phyloP scores from a whole-genome alignment of 2,329 filamentous ascomycete genomes.

The Exserohilum rostratum region DNA sequence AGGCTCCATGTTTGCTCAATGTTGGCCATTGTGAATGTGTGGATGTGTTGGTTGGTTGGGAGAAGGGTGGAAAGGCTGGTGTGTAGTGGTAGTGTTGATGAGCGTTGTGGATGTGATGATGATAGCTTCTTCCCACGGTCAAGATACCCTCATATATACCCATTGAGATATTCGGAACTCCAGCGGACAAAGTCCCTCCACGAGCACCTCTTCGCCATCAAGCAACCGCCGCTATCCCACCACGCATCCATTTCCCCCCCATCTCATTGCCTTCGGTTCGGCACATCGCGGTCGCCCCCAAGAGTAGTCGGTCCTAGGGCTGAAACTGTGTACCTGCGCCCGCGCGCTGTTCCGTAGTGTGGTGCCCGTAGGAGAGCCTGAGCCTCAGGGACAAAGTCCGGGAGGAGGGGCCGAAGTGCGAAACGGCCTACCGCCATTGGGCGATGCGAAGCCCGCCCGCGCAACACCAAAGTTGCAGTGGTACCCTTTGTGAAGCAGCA shows the following conservation, averaged over 20 bases:
- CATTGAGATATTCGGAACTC: constrained; percentile 35
- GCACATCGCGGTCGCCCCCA: constrained; percentile 31
- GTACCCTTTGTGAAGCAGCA: constrained; percentile 21
- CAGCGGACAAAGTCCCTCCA: constrained; percentile 36
- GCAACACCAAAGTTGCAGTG: constrained; percentile 22
- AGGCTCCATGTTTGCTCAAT: constrained; percentile 57
- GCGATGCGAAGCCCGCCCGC: constrained; percentile 9
- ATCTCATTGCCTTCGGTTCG: constrained; percentile 37
- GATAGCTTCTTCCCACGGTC: constrained; percentile 24
- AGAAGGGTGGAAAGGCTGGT: neutral
- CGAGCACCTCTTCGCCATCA: constrained; percentile 30
- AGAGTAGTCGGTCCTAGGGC: constrained; percentile 33
- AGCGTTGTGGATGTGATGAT: constrained; percentile 24
- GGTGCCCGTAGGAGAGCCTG: constrained; percentile 41
- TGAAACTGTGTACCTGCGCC: constrained; percentile 36
- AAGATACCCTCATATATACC: constrained; percentile 41
- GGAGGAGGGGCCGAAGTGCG: constrained; percentile 39
- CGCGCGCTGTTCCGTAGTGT: constrained; percentile 27
- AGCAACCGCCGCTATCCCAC: constrained; percentile 26
- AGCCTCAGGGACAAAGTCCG: constrained; percentile 25
- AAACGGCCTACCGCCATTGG: constrained; percentile 24
- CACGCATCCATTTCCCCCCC: constrained; percentile 29
- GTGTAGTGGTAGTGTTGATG: constrained; percentile 20
- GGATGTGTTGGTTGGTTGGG: constrained; percentile 22
- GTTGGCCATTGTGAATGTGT: constrained; percentile 46